A percentile compares a stretch with the other conserved stretches of the same genome.
Evolutionary conservation across 805 yeast species (phyloP).

Genomic region (Candida boleticola): DNA sequence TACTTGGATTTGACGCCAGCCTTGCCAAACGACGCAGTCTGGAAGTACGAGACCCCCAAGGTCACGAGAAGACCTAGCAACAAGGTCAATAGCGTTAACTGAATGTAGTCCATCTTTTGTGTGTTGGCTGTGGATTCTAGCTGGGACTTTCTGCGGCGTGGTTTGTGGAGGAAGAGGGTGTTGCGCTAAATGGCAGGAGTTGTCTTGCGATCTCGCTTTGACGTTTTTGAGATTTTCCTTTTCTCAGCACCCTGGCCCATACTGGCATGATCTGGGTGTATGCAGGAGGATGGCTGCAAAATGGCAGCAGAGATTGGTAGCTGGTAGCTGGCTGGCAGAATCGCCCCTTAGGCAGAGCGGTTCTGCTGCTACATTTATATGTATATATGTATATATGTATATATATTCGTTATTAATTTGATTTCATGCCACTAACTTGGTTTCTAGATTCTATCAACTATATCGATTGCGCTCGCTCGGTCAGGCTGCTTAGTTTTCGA

Average conservation of each 20-base stretch:
- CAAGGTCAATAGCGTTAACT: slow-evolving; percentile 20
- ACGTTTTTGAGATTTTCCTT: too few species aligned
- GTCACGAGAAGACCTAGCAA: slow-evolving; percentile 26
- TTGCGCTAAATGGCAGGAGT: too few species aligned
- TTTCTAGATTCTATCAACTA: too few species aligned
- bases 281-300: slow-evolving; percentile 1
- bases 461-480: too few species aligned
- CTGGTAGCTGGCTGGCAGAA: not conserved
- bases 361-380: not conserved
- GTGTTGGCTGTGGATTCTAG: not conserved
- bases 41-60: slow-evolving; percentile 22
- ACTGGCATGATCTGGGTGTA: not conserved
- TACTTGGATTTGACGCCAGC: slow-evolving; percentile 11
- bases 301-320: not conserved
- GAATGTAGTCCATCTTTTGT: slow-evolving; percentile 28
- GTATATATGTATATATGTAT: not conserved
- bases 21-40: slow-evolving; percentile 14
- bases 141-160: not conserved
- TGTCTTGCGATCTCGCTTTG: too few species aligned
- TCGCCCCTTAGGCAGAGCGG: too few species aligned
- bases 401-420: too few species aligned
- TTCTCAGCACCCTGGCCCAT: too few species aligned
- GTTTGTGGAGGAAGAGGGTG: not conserved
- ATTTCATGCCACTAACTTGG: too few species aligned
- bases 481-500: slow-evolving; percentile 1